Conservation (phyloP, 257 asterid genomes). For the Capsicum chinense region DNA sequence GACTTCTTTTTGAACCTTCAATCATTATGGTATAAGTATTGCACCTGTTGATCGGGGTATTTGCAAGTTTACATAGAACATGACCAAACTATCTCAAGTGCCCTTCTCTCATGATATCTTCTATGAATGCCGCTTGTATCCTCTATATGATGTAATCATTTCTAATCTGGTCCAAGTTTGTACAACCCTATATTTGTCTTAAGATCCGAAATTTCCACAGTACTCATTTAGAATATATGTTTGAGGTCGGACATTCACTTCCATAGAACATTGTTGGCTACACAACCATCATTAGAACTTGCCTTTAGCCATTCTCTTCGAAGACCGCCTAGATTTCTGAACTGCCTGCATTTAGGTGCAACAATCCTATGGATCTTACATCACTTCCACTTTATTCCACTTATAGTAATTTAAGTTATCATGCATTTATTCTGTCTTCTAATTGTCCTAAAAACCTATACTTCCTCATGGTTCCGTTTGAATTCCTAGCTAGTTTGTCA, state of each 20-base stretch:
- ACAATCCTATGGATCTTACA: not conserved
- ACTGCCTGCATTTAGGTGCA: not conserved
- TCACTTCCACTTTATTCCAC: no score
- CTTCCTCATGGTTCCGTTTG: not conserved
- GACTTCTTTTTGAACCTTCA: not conserved
- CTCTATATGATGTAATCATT: not conserved
- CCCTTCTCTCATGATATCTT: not conserved
- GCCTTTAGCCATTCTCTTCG: conserved; percentile 11
- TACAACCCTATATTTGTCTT: not conserved
- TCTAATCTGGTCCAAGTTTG: conserved; percentile 1
- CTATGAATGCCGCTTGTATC: not conserved
- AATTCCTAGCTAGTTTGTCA: not conserved
- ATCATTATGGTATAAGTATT: not conserved
- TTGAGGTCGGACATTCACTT: not conserved
- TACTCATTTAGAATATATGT: not conserved
- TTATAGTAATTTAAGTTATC: not conserved
- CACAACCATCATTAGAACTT: not conserved
- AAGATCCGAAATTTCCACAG: not conserved
- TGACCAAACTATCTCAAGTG: not conserved
- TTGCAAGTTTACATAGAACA: not conserved
- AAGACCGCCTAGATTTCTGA: not conserved
- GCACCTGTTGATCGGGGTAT: not conserved
- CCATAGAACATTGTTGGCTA: not conserved
- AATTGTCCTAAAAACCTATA: conserved; percentile 16
- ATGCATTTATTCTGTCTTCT: not conserved